phyloP scores from a whole-genome alignment of 306 rosid genomes.

The Castanea mollissima region DNA sequence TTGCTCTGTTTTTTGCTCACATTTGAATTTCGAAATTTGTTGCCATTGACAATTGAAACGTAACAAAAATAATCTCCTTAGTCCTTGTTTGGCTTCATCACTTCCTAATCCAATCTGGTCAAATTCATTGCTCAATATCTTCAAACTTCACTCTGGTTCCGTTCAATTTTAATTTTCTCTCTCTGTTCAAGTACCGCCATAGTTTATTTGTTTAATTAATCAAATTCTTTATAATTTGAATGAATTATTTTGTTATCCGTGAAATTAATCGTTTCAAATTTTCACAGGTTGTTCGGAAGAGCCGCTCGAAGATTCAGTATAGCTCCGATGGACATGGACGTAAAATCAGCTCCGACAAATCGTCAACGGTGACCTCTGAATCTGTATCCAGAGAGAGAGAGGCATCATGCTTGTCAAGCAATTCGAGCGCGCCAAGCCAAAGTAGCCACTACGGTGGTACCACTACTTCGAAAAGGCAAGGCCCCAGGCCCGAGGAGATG shows the following conservation, averaged over 20 bases:
- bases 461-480: conserved; percentile 25
- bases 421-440: conserved; percentile 53
- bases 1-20: background rate
- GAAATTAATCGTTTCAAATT: background rate
- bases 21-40: background rate
- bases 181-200: background rate
- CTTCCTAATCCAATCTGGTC: background rate
- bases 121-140: background rate
- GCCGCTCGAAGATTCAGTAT: conserved; percentile 58
- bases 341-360: conserved; percentile 16
- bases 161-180: background rate
- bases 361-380: conserved; percentile 24
- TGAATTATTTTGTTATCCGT: background rate
- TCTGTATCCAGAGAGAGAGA: conserved; percentile 52
- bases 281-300: conserved; percentile 60
- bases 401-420: conserved; percentile 58
- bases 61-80: background rate
- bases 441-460: conserved; percentile 36
- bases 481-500: conserved; percentile 10
- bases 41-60: background rate
- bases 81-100: background rate
- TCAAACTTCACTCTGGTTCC: background rate
- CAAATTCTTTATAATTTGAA: background rate
- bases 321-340: conserved; percentile 26
- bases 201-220: background rate